phyloP scores from a whole-genome alignment of 345 rosid species.

The Eucalyptus sp. region DNA sequence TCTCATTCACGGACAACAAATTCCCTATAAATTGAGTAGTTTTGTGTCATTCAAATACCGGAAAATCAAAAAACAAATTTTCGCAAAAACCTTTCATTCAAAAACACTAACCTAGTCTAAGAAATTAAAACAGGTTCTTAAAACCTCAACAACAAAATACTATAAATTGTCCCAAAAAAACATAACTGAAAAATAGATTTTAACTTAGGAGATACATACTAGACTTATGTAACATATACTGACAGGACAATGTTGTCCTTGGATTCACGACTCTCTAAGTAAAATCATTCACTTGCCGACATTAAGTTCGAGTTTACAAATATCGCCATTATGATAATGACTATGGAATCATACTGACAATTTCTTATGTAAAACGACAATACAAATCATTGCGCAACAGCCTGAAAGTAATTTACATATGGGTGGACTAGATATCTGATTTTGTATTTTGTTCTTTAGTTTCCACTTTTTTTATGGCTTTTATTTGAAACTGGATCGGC shows the following conservation, averaged over 20 bases:
- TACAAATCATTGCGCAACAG: background rate
- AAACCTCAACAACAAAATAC: too few relatives aligned
- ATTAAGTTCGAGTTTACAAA: background rate
- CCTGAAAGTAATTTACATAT: background rate
- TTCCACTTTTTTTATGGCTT: background rate
- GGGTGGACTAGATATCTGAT: background rate
- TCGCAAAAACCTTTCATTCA: too few relatives aligned
- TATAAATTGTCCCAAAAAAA: background rate
- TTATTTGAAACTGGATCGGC: background rate
- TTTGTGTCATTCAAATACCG: too few relatives aligned
- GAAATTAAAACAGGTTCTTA: too few relatives aligned
- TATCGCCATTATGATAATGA: background rate
- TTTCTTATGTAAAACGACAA: background rate
- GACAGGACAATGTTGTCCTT: background rate
- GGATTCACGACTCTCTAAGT: background rate
- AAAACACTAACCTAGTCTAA: too few relatives aligned
- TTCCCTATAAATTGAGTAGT: too few relatives aligned
- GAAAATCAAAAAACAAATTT: fast-evolving
- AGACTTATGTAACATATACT: background rate
- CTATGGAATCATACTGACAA: background rate
- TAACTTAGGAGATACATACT: background rate
- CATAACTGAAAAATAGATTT: background rate
- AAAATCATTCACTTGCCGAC: background rate
- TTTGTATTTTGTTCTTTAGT: background rate
- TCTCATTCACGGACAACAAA: too few relatives aligned